These are phyloP conservation scores for Ogataea hybrid DNA, from an alignment of 1,139 yeast genomes.

Conservation along the genomic window DNA sequence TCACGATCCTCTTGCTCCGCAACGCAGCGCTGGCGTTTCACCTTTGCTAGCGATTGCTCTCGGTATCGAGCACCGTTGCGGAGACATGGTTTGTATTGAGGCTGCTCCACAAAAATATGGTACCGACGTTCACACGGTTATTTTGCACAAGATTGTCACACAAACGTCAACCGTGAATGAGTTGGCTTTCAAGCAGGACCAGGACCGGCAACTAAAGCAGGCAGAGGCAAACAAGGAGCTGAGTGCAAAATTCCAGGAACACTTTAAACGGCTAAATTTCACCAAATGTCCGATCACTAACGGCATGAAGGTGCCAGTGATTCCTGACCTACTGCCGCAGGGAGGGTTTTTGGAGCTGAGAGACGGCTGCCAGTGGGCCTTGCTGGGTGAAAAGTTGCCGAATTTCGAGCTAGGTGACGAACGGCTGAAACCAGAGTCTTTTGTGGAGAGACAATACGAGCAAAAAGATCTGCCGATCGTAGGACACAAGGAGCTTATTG, in stretches of 20 bases:
- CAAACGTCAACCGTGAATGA: conserved; percentile 33
- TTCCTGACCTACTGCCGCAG: conserved; percentile 46
- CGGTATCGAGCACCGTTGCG: conserved; percentile 49
- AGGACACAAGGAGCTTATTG: conserved; percentile 53
- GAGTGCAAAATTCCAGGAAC: conserved; percentile 8
- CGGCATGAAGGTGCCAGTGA: conserved; percentile 45
- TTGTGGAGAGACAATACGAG: conserved; percentile 32
- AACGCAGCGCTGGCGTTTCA: conserved; percentile 56
- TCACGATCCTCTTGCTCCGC: conserved; percentile 38
- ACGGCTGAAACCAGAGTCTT: conserved; percentile 49
- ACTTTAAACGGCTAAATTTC: conserved; percentile 5
- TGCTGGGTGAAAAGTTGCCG: conserved; percentile 26
- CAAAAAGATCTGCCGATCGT: conserved; percentile 30
- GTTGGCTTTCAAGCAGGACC: conserved; percentile 25
- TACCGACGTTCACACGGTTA: conserved; percentile 29
- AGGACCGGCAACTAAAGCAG: conserved; percentile 33
- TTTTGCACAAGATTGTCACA: conserved; percentile 57
- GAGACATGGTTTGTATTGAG: conserved; percentile 54
- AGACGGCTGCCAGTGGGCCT: conserved; percentile 37
- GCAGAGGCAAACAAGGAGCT: conserved; percentile 18
- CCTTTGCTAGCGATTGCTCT: conserved; percentile 56
- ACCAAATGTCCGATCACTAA: conserved; percentile 43
- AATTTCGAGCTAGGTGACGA: conserved; percentile 54
- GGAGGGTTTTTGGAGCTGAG: conserved; percentile 66
- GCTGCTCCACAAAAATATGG: conserved; percentile 38